Evolutionary conservation across 2,329 filamentous ascomycete genomes (phyloP).

Genomic region (Fusarium multiceps): DNA sequence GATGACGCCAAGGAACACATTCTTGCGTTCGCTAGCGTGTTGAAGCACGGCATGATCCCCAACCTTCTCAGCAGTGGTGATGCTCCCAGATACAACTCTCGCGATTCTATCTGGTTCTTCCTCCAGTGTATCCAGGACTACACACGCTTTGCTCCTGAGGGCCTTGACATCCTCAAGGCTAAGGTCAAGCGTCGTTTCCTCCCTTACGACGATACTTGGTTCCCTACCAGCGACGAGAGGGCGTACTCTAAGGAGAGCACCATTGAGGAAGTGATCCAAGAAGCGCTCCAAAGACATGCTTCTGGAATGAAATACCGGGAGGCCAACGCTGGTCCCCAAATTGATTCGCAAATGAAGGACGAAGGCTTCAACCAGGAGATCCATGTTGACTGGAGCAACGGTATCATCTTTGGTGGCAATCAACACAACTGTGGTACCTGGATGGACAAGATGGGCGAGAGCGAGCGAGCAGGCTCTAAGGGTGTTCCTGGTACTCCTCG

Average conservation of each 20-base stretch:
- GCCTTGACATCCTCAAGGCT: conserved; percentile 77
- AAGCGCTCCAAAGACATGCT: conserved; percentile 92
- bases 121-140: conserved; percentile 97
- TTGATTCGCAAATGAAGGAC: conserved; percentile 93
- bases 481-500: conserved; percentile 95
- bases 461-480: conserved; percentile 87
- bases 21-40: conserved; percentile 89
- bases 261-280: conserved; percentile 90
- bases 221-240: conserved; percentile 80
- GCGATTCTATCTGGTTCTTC: conserved; percentile 98
- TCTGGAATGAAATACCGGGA: conserved; percentile 91
- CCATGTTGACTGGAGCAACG: conserved; percentile 88
- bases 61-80: conserved; percentile 90
- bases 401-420: conserved; percentile 93
- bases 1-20: conserved; percentile 94
- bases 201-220: conserved; percentile 97
- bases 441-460: conserved; percentile 99
- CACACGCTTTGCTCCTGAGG: conserved; percentile 81
- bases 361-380: conserved; percentile 94
- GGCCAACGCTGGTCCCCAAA: conserved; percentile 87
- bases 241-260: conserved; percentile 89
- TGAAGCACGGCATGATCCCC: conserved; percentile 99
- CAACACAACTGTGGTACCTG: conserved; percentile 97
- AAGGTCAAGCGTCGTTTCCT: conserved; percentile 87
- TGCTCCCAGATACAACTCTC: conserved; percentile 90